Base-by-base conservation (phyloP, 1,284 basidiomycete genomes). In the Sporisorium sorghi region DNA sequence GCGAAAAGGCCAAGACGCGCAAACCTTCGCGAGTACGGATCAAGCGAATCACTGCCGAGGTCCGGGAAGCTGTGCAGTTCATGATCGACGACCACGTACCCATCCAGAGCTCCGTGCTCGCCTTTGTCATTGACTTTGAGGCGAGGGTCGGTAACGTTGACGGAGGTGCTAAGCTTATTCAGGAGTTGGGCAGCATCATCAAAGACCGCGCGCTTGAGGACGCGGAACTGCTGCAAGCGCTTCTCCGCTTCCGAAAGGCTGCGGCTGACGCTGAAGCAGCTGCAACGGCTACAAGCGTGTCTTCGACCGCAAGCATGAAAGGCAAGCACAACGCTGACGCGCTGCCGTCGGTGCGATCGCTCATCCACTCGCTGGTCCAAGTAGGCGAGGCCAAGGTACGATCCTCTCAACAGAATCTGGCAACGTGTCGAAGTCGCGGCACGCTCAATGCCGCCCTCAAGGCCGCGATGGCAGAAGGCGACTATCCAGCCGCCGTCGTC, bases 401-500 rank as follows among this genome's bases (percentile, higher is more conserved):
- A 0, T 26, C 47, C 15, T 33, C 54, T n/a, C 21, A 40, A 28
- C 26, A 39, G 21, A 39, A 58, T 7, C 11, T 61, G 2, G 55
- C 61, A 11, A 14, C 53, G 7, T 52, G 50, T 19, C 35, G 66
- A 30, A 69, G 58, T 26, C 66, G 62, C 7, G 57, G 53, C 23
- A 59, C 44, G 11, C 61, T 76, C 61, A 72, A 76, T 30, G 48
- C 35, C 5, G 73, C 73, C 2, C 58, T 76, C 26, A 15, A n/a
- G 8, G n/a, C 73, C 1, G 60, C 52, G 5, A 42, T 76, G 54
- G 33, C 52, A 11, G 60, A 65, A 19, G 57, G 48, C 28, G 73
- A 76, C 43, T 76, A 68, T 28, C 68, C 73, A 1, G 64, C 69
- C 9, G 54, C 55, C 8, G 19, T 65, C 2, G 62, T 58, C 19